Evolutionary conservation across 1,284 basidiomycete species (phyloP).

Genomic region (Rhodotorula sp.): DNA sequence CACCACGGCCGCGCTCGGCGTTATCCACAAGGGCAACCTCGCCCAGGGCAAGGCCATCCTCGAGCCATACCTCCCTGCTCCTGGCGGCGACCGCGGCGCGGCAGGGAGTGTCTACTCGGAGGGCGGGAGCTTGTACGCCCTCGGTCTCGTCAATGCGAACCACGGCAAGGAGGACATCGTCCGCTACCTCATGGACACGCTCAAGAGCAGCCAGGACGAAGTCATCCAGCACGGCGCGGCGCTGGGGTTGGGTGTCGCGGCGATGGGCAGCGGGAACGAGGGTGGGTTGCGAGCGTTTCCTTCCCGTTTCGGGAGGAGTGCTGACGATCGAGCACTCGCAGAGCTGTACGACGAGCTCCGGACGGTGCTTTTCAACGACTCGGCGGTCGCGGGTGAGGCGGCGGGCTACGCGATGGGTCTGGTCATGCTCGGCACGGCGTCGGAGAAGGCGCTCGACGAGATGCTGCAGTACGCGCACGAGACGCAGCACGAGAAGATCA

Average conservation of each 20-base stretch:
- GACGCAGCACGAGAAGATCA: slow-evolving; percentile 97
- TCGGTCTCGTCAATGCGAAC: slow-evolving; percentile 88
- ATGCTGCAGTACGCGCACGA: slow-evolving; percentile 93
- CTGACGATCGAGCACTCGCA: slow-evolving; percentile 36
- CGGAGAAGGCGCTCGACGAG: slow-evolving; percentile 75
- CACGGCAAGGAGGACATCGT: slow-evolving; percentile 63
- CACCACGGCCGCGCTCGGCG: slow-evolving; percentile 88
- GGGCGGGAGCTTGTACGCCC: slow-evolving; percentile 86
- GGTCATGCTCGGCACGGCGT: slow-evolving; percentile 89
- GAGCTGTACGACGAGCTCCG: slow-evolving; percentile 90
- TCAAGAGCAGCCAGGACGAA: slow-evolving; percentile 67
- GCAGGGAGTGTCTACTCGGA: slow-evolving; percentile 72
- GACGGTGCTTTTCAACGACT: slow-evolving; percentile 83
- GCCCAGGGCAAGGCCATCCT: slow-evolving; percentile 88
- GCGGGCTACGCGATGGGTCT: slow-evolving; percentile 95
- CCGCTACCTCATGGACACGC: slow-evolving; percentile 71
- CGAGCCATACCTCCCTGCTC: slow-evolving; percentile 82
- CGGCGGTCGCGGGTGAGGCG: slow-evolving; percentile 89
- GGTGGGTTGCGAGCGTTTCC: slow-evolving; percentile 48
- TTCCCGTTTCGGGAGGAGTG: too few species aligned
- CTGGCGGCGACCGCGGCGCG: slow-evolving; percentile 56
- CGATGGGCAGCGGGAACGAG: slow-evolving; percentile 82
- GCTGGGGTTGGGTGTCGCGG: slow-evolving; percentile 86
- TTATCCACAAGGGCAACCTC: slow-evolving; percentile 94
- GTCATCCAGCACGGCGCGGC: slow-evolving; percentile 95